These are phyloP conservation scores for Tetradesmus obliquus DNA, from an alignment of 139 green algal species.

Conservation along the genomic window DNA sequence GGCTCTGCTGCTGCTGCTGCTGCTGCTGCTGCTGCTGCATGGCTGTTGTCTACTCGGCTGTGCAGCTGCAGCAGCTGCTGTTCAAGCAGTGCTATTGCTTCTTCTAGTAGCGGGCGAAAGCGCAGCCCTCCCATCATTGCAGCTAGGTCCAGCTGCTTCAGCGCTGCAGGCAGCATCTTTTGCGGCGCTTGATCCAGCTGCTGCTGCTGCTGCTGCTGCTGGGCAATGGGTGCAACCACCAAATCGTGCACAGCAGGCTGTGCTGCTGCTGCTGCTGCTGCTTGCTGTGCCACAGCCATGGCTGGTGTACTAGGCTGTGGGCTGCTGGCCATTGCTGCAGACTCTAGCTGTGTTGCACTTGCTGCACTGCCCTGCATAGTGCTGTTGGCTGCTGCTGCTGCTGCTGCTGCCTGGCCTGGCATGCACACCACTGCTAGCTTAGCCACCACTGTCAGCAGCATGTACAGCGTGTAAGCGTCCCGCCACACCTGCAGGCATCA, in stretches of 20 bases:
- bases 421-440: neutral
- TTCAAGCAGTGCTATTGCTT: slow-evolving; percentile 49
- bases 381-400: neutral
- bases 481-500: slow-evolving; percentile 72
- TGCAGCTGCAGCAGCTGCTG: neutral
- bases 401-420: neutral
- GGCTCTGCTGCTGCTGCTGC: slow-evolving; percentile 8
- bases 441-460: slow-evolving; percentile 61
- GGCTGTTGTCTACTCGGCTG: neutral
- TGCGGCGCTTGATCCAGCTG: neutral
- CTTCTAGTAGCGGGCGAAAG: slow-evolving; percentile 64
- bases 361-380: neutral
- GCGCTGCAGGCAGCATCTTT: slow-evolving; percentile 15
- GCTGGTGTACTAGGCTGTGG: neutral
- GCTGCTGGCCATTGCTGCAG: neutral
- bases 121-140: slow-evolving; percentile 85
- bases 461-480: slow-evolving; percentile 78
- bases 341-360: neutral
- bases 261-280: slow-evolving; percentile 5
- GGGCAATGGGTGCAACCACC: neutral
- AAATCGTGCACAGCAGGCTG: neutral
- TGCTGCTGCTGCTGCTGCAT: neutral
- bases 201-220: slow-evolving; percentile 19
- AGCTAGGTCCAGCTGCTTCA: slow-evolving; percentile 81
- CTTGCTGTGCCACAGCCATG: neutral